These are phyloP conservation scores for Colletotrichum orchidophilum DNA, from an alignment of 2,329 filamentous ascomycete species.

Conservation along the genomic window DNA sequence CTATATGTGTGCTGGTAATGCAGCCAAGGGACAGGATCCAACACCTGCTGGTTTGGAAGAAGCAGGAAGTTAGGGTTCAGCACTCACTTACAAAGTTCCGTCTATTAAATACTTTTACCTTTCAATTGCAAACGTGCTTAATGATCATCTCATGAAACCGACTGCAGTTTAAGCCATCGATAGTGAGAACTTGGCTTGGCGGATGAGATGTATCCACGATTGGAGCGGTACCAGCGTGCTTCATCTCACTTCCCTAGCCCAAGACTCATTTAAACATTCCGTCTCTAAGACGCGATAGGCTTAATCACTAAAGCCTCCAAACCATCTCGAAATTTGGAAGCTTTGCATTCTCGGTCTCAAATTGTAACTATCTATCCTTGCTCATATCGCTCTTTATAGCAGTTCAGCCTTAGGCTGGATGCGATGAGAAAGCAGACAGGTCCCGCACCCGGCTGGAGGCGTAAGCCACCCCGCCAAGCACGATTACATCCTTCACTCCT, in stretches of 20 bases:
- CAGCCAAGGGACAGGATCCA: not conserved
- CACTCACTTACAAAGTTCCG: not conserved
- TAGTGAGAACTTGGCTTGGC: not conserved
- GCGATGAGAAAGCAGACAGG: not conserved
- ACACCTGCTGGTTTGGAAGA: not conserved
- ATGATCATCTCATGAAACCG: not conserved
- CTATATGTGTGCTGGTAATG: accelerated
- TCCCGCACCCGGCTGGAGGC: not conserved
- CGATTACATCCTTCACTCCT: too few relatives aligned
- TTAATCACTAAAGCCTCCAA: not conserved
- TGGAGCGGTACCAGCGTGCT: too few relatives aligned
- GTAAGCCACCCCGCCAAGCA: not conserved
- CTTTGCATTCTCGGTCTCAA: not conserved
- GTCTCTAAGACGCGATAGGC: not conserved
- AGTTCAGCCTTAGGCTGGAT: not conserved
- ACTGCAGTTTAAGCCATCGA: too few relatives aligned
- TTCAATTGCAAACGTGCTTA: not conserved
- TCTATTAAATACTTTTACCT: not conserved
- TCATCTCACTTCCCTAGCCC: not conserved
- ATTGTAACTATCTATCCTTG: not conserved
- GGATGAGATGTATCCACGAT: not conserved
- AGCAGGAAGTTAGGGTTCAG: not conserved
- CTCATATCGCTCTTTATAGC: not conserved
- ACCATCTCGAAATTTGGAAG: not conserved
- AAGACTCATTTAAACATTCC: not conserved